A percentile compares a stretch with the other conserved stretches of the same genome.
Conservation (phyloP, 2,329 filamentous ascomycete species). For the Penicillium sp. region DNA sequence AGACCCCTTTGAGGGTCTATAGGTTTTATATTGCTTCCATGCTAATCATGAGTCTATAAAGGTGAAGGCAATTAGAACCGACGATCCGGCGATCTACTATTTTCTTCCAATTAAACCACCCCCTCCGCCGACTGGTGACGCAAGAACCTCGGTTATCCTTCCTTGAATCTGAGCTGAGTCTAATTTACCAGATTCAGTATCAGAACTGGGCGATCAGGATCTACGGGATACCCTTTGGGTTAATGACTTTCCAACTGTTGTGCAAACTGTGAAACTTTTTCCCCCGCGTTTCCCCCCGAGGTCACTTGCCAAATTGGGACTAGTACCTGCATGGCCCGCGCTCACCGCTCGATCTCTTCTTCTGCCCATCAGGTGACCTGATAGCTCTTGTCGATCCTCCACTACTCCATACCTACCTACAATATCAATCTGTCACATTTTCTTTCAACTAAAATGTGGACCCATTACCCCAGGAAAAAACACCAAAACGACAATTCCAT, state of each 20-base stretch:
- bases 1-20: neutral
- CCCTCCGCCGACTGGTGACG: neutral
- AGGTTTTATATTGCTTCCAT: neutral
- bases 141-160: neutral
- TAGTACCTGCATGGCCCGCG: neutral
- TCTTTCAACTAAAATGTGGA: neutral
- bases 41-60: neutral
- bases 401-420: neutral
- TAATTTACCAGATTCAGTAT: neutral
- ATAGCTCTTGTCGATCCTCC: neutral
- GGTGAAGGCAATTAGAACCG: neutral
- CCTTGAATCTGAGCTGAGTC: neutral
- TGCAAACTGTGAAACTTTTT: no score
- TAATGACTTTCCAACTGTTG: neutral
- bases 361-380: neutral
- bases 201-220: neutral
- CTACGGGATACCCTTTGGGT: neutral
- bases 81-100: neutral
- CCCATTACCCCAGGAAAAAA: neutral
- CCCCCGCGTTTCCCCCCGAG: neutral
- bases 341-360: neutral
- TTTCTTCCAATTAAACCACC: neutral
- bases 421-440: neutral
- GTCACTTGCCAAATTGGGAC: neutral
- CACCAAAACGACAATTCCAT: neutral